Percentiles rank a stretch among this genome's conserved stretches.
Conservation (phyloP, 2,329 filamentous ascomycete genomes). For the Westerdykella ornata region DNA sequence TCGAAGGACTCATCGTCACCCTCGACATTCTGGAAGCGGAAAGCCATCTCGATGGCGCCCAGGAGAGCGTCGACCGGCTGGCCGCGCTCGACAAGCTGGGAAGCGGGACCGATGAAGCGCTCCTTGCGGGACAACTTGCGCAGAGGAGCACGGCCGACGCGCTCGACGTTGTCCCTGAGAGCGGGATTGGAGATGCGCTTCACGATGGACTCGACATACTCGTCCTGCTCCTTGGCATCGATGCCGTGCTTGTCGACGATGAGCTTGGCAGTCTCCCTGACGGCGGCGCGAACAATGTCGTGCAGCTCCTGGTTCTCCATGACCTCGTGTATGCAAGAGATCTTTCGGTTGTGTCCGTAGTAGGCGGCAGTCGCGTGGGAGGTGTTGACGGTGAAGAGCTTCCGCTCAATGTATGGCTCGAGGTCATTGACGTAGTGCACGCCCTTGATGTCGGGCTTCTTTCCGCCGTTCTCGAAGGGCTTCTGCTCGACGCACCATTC, state of each 20-base stretch:
- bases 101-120: conserved; percentile 87
- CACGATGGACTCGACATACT: conserved; percentile 89
- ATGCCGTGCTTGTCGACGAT: conserved; percentile 86
- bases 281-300: conserved; percentile 67
- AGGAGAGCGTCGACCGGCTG: conserved; percentile 68
- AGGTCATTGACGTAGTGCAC: conserved; percentile 92
- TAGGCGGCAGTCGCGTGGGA: conserved; percentile 96
- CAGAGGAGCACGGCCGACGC: conserved; percentile 88
- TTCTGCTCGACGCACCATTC: conserved; percentile 94
- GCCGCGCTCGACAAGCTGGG: conserved; percentile 76
- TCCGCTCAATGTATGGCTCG: conserved; percentile 94
- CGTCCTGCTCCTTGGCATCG: conserved; percentile 63
- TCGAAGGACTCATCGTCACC: conserved; percentile 84
- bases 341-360: conserved; percentile 81
- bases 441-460: conserved; percentile 70
- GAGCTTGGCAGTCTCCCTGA: conserved; percentile 78
- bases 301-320: conserved; percentile 75
- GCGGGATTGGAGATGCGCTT: conserved; percentile 88
- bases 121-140: conserved; percentile 93
- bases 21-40: conserved; percentile 91
- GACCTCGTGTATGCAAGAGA: conserved; percentile 83
- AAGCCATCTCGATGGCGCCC: conserved; percentile 79
- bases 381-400: conserved; percentile 99
- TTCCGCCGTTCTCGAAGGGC: conserved; percentile 64
- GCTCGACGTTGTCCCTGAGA: conserved; percentile 86